Base-by-base conservation (phyloP, 345 rosid species). In the Alliaria petiolata region DNA sequence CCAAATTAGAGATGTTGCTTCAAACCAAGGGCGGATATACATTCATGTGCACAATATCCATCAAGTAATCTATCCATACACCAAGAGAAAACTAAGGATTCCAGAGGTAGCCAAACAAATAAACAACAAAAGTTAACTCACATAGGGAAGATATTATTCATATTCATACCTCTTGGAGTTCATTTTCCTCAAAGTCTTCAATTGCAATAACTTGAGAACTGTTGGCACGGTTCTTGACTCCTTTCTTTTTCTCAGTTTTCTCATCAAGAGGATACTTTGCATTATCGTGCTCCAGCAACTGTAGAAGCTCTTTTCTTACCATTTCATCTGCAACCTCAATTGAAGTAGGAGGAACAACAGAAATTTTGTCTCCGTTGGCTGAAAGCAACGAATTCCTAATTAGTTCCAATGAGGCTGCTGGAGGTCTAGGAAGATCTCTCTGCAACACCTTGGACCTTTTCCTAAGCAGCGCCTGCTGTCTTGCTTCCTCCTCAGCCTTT, bases 371-470 rank as follows among this genome's bases (percentile, higher is more conserved):
- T 75, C 86, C 97, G 62, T 92, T 88, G 51, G 93, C 76, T 72
- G 84, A 87, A 70, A 86, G 76, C 79, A 95, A 81, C 28, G 98
- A 92, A 65, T 81, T 88, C 80, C 84, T 87, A 57, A 95, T 88
- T 59, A 92, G 79, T 54, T 90, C 98, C 86, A 90, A 72, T 17
- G 99, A 92, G 71, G 95, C 88, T 71, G 85, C 81, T 52, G 98
- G 98, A 47, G 95, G 99, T 73, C 99, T 84, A 33, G 99, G 99
- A 54, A 95, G 91, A 80, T 83, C 96, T 80, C 98, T 90, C 84
- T 95, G 99, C 78, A 95, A 81, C 30, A 95, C 99, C 86, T 90
- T 92, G 43, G 98, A 95, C 77, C 98, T 87, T 85, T 95, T 95
- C 87, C 84, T 84, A 71, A 92, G 97, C 58, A 92, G 73, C 49